Evolutionary conservation across 164 flowering plant species (phyloP).

Genomic region (Malania oleifera): DNA sequence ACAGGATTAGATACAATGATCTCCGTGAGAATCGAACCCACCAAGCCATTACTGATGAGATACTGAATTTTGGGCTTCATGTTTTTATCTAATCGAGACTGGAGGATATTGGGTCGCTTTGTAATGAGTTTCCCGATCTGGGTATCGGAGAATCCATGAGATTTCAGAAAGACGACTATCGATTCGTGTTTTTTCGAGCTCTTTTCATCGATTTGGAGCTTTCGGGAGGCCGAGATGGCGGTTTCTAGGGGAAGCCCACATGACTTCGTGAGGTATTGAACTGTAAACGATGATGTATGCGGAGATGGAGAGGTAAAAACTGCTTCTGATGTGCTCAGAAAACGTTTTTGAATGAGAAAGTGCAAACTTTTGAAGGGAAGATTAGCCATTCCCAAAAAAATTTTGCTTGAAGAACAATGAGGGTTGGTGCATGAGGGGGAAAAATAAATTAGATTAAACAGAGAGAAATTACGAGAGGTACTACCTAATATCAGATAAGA

Average conservation of each 20-base stretch:
- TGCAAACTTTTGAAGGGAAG: neutral
- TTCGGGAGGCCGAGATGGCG: neutral
- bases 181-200: neutral
- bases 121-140: neutral
- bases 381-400: constrained; percentile 4
- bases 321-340: neutral
- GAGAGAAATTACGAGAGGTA: too few relatives aligned
- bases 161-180: neutral
- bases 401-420: too few relatives aligned
- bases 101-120: neutral
- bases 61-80: too few relatives aligned
- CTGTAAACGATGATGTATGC: neutral
- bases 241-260: constrained; percentile 10
- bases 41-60: neutral
- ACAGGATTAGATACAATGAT: neutral
- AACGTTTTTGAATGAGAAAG: constrained; percentile 5
- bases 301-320: neutral
- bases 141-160: neutral
- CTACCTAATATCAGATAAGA: too few relatives aligned
- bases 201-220: constrained; percentile 6
- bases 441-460: too few relatives aligned
- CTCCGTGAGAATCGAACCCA: neutral
- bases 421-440: too few relatives aligned
- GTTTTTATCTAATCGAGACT: neutral
- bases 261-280: constrained; percentile 7